Base-by-base conservation (phyloP, 495 filamentous ascomycete genomes). In the Venustampulla echinocandica region DNA sequence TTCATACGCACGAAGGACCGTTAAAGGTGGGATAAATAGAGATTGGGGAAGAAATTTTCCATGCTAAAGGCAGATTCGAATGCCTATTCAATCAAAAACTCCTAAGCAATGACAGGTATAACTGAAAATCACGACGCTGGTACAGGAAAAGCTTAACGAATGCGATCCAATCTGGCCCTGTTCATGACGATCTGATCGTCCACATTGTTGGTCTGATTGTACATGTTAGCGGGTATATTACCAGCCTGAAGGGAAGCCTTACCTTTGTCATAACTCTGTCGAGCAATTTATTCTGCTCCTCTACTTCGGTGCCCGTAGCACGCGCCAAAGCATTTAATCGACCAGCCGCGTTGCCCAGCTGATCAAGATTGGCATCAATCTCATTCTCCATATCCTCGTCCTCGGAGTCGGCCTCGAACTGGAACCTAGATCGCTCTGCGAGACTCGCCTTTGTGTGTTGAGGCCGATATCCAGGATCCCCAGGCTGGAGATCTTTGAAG, bases 301-400 rank as follows among this genome's bases (percentile, higher is more conserved):
- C 85, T 9, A 90, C 67, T 62, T 90, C 87, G 21, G 72, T 59
- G 18, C 83, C 81, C 24, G 85, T 85, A 10, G 81, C 84, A 40
- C 74, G 68, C 0, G 82, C 85, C 15, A 89, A 61, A 33, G 63
- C 65, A 34, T 88, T 83, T 62, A 95, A 60, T 45, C 76, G 63
- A 33, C 74, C 69, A 14, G 80, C 80, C 32, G 75, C 76, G 32
- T 71, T 68, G 28, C 74, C 59, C n/a, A 83, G 62, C 32, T 75
- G 64, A 57, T 81, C 73, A 54, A 85, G 54, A 55, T 80, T 81
- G 38, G 70, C 63, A 34, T 85, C 78, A 52, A 89, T 86, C 59
- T 84, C 70, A 37, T 77, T 70, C 58, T 94, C 86, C 74, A 85
- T 79, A 39, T 75, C 75, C 25, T 89, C 85, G 42, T 89, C 82